A percentile compares a stretch with the other conserved stretches of the same genome.
phyloP scores from a whole-genome alignment of 1,139 yeast species.

The Debaryomycetaceae sp. region DNA sequence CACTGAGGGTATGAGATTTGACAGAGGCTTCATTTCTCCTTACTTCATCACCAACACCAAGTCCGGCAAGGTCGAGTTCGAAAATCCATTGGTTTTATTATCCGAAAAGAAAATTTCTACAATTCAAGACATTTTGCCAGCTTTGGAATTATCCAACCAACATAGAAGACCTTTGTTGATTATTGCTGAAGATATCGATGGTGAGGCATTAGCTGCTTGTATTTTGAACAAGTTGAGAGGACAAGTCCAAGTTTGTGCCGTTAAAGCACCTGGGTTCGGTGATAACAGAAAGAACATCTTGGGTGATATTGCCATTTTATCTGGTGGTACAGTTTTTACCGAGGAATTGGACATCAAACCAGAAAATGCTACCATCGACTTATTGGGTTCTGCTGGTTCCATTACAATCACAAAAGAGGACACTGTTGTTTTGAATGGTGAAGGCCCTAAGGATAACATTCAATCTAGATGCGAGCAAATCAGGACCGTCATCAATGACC shows the following conservation, averaged over 20 bases:
- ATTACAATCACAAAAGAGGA: slow-evolving; percentile 96
- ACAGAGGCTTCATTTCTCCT: slow-evolving; percentile 97
- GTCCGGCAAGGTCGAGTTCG: slow-evolving; percentile 96
- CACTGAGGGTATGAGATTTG: slow-evolving; percentile 99
- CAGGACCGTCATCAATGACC: slow-evolving; percentile 70
- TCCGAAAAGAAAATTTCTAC: slow-evolving; percentile 95
- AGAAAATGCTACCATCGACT: slow-evolving; percentile 89
- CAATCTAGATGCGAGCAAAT: slow-evolving; percentile 95
- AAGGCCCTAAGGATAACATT: slow-evolving; percentile 86
- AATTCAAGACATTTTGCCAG: slow-evolving; percentile 89
- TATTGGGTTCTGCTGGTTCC: slow-evolving; percentile 91
- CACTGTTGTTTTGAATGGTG: slow-evolving; percentile 93
- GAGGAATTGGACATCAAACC: slow-evolving; percentile 98
- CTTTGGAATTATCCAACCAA: slow-evolving; percentile 92
- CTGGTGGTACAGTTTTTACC: slow-evolving; percentile 98
- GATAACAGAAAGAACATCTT: slow-evolving; percentile 98
- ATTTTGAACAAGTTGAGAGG: slow-evolving; percentile 97
- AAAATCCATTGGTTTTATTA: slow-evolving; percentile 84
- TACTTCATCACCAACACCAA: slow-evolving; percentile 96
- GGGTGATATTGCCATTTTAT: slow-evolving; percentile 94
- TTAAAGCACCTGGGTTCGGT: slow-evolving; percentile 99
- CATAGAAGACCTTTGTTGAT: slow-evolving; percentile 92
- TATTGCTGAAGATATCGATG: slow-evolving; percentile 96
- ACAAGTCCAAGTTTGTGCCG: slow-evolving; percentile 97
- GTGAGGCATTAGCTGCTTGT: slow-evolving; percentile 99